Base-by-base conservation (phyloP, 2,329 filamentous ascomycete species). In the Cadophora sp. region DNA sequence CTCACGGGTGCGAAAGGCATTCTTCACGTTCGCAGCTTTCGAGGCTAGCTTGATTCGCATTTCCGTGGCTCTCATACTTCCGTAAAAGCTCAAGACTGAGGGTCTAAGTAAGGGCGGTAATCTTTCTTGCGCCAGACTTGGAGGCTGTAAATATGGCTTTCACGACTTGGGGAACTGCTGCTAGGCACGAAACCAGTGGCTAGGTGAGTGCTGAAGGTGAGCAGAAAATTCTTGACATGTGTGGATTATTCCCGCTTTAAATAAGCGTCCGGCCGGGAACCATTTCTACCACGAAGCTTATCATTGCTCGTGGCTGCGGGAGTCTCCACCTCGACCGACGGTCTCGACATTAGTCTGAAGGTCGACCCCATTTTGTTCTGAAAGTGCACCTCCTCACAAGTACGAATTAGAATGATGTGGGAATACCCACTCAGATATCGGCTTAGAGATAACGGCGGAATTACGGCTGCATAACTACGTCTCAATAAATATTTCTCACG, bases 171-270 rank as follows among this genome's bases (percentile, higher is more conserved):
- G 19, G 5, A 9, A 19, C 11, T 43, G 40, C 12, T 43, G 11
- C 12, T 43, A 4, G 16, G 19, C 40, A 16, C 16, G 14, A 43
- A 12, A 9, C 37, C 37, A 16, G 7, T 40, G 37, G 12, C 37
- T 11, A 40, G 37, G 14, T 16, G 14, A 19, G 40, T 43, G 16
- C 40, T 16, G 16, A 43, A 14, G 40, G 40, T 2, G 16, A 43
- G 40, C 11, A 43, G 40, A 43, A 43, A 43, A 16, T 43, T 16
- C 12, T 43, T 16, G 40, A 16, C 14, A 6, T 16, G 16, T 43
- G 16, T 43, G 12, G 40, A 43, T 4, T 19, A 43, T 43, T 43
- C 40, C 19, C 12, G 27, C 40, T 34, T 65, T 50, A 72, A 62
- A 53, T 2, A 53, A 43, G 29, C 37, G 61, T 19, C 46, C 19